These are phyloP conservation scores for Rosa rugosa DNA, from an alignment of 306 rosid species.

Conservation along the genomic window DNA sequence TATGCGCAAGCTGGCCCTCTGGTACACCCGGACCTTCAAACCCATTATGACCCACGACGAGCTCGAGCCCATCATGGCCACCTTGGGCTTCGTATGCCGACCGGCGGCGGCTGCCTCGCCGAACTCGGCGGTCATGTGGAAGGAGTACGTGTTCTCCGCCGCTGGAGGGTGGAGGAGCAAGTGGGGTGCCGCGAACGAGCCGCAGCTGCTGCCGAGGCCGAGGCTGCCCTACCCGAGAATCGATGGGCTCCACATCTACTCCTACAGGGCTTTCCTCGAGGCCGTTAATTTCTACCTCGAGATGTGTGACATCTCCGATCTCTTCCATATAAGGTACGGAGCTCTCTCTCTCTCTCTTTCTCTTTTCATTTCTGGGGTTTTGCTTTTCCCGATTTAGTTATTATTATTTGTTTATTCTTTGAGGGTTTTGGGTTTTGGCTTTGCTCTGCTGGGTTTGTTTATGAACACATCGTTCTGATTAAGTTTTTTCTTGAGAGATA, in stretches of 20 bases:
- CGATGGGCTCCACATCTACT: constrained; percentile 54
- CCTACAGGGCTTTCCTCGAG: constrained; percentile 48
- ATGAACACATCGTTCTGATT: neutral
- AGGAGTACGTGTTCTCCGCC: constrained; percentile 42
- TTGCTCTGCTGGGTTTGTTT: neutral
- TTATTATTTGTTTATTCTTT: neutral
- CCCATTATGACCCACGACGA: constrained; percentile 63
- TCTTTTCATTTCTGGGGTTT: neutral
- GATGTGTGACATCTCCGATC: constrained; percentile 51
- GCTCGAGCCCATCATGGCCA: constrained; percentile 56
- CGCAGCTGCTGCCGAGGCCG: constrained; percentile 36
- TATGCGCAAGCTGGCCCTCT: constrained; percentile 45
- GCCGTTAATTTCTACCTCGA: constrained; percentile 49
- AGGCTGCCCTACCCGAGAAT: constrained; percentile 50
- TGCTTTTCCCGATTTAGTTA: neutral
- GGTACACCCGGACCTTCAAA: constrained; percentile 53
- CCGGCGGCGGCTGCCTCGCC: constrained; percentile 18
- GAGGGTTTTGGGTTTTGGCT: constrained; percentile 3
- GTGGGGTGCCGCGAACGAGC: neutral
- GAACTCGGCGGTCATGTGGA: constrained; percentile 26
- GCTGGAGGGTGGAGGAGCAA: constrained; percentile 30
- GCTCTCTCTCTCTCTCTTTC: neutral
- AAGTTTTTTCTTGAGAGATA: neutral
- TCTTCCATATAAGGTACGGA: constrained; percentile 49
- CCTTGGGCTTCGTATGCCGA: constrained; percentile 47